phyloP scores from a whole-genome alignment of 352 stramenopile genomes.

The Pythium pyrilobum region DNA sequence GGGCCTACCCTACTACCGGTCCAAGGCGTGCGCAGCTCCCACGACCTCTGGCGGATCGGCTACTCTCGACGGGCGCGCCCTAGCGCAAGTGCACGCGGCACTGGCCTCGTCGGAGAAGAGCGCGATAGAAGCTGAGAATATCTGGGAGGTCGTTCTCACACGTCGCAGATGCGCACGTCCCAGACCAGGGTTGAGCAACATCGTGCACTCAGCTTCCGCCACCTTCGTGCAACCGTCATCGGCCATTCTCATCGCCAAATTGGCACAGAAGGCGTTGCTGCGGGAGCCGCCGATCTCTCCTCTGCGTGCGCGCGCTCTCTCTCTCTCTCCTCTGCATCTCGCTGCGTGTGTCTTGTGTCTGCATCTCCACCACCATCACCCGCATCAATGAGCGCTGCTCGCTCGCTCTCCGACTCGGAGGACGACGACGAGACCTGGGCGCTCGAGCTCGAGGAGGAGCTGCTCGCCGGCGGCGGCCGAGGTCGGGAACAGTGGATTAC shows the following conservation, averaged over 20 bases:
- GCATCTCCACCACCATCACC: neutral
- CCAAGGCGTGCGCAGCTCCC: too few relatives aligned
- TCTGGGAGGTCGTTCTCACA: neutral
- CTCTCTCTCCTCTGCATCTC: neutral
- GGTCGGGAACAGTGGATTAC: too few relatives aligned
- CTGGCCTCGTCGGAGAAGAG: too few relatives aligned
- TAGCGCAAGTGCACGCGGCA: too few relatives aligned
- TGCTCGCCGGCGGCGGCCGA: slow-evolving; percentile 32
- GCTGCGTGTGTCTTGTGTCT: neutral
- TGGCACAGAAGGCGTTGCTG: neutral
- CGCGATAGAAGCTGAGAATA: too few relatives aligned
- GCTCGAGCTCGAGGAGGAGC: slow-evolving; percentile 65
- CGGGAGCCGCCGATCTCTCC: neutral
- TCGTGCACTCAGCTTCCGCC: too few relatives aligned
- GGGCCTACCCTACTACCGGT: too few relatives aligned
- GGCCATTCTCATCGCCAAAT: neutral
- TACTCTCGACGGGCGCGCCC: too few relatives aligned
- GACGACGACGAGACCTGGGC: slow-evolving; percentile 53
- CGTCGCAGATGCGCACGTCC: neutral
- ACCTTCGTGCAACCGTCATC: neutral
- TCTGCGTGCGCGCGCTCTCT: neutral
- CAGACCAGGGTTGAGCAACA: neutral
- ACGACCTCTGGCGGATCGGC: too few relatives aligned
- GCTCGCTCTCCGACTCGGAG: slow-evolving; percentile 20
- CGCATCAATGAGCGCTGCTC: slow-evolving; percentile 4